Evolutionary conservation across 2,329 filamentous ascomycete genomes (phyloP).

Genomic region (Alternaria hordeiaustralica): DNA sequence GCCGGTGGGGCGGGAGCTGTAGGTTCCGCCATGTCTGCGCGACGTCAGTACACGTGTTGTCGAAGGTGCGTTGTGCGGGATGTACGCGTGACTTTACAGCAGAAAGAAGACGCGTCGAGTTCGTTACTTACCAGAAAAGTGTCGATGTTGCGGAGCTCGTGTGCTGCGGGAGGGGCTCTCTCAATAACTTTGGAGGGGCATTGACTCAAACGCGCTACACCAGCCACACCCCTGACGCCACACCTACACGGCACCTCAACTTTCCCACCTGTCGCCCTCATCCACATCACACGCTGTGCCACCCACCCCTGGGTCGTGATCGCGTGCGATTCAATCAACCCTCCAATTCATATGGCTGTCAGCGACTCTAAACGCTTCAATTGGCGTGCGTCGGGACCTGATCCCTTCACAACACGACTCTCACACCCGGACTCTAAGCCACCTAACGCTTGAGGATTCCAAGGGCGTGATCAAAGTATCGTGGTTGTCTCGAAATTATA

Average conservation of each 20-base stretch:
- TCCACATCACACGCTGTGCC: not conserved
- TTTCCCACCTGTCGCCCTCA: not conserved
- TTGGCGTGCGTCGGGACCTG: not conserved
- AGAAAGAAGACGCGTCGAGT: not conserved
- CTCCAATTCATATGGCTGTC: not conserved
- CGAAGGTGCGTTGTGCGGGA: not conserved
- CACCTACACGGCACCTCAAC: not conserved
- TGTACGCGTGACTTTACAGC: not conserved
- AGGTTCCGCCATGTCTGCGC: conserved; percentile 32
- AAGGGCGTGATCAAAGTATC: too few relatives aligned
- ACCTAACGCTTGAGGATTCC: too few relatives aligned
- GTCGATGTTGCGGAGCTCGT: conserved; percentile 12
- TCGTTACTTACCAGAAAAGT: not conserved
- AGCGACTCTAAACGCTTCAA: not conserved
- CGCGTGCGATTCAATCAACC: not conserved
- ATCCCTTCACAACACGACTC: not conserved
- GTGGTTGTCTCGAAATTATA: not conserved
- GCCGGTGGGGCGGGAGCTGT: conserved; percentile 22
- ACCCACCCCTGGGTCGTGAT: not conserved
- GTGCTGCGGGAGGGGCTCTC: conserved; percentile 22
- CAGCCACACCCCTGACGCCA: conserved; percentile 21
- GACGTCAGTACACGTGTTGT: not conserved
- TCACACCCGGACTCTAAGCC: too few relatives aligned
- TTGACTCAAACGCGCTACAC: conserved; percentile 30
- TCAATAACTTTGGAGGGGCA: conserved; percentile 27